Evolutionary conservation across 108 stramenopile genomes (phyloP), one percentile per base, ranked within the genome.

Genomic region (Mediolabrus comicus): DNA sequence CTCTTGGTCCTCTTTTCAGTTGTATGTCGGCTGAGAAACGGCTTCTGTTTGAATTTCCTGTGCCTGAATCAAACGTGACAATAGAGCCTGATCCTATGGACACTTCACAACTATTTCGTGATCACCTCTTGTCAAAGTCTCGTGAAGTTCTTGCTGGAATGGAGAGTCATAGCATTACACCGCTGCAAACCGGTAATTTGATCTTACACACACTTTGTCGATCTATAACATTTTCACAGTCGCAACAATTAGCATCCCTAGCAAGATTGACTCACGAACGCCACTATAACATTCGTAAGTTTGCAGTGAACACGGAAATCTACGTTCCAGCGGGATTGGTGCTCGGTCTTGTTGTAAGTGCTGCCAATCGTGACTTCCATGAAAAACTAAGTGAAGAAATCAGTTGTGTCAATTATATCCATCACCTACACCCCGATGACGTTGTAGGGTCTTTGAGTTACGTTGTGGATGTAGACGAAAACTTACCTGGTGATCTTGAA

Each of bases 361-460:
- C 88, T 4, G 74, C 90, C 8, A 74, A 89, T 34, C 70, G 92
- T 25, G 95, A 95, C 62, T 77, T 95, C 27, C 95, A 95, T 69
- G 92, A 95, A 78, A 59, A 85, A 2, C 85, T 94, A 9, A 87
- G 90, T 64, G 95, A 96, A 72, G 91, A 94, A 64, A 75, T 94
- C 33, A 51, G 81, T 29, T 77, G 83, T 61, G 88, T 89, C 39
- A 77, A 74, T 63, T 94, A 87, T 79, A 55, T 88, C 41, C 92
- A 94, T 79, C 76, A 86, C 26, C 53, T 92, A 26, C 87, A 89
- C 68, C 94, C 94, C 9, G 89, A 78, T n/a, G 85, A 89, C 59
- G 73, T 84, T 7, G 88, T 89, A 7, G 78, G 84, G 1, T 84
- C 88, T 0, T 73, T 94, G 36, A 79, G 78, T 14, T 87, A 84